Evolutionary conservation across 441 rosid species (phyloP), one percentile per base, ranked within the genome.

Genomic region (Adansonia rubrostipa): DNA sequence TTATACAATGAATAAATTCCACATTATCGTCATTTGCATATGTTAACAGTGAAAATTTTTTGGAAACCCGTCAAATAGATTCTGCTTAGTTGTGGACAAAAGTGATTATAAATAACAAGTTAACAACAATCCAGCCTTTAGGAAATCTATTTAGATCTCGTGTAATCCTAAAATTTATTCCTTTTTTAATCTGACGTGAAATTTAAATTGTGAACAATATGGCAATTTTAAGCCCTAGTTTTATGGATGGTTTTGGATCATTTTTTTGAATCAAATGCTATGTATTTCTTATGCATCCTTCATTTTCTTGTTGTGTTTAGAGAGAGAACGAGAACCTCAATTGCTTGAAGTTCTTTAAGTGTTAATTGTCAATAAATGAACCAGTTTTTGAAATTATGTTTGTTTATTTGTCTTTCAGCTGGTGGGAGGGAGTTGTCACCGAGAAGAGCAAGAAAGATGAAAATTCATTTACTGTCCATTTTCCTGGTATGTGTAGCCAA

Each of bases 371-470:
- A 53, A 53, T 61, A 42, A 71, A 53, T 53, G 48, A 71, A 53
- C 42, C 20, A 58, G 42, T 71, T 24, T 4, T 71, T 71, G 75
- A 71, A 51, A 70, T n/a, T 6, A 80, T 50, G 50, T 70, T 78
- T 2, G 14, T 74, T 79, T 73, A 24, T 82, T 84, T 77, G 62
- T 80, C 71, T 78, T 78, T 78, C 87, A 94, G 98, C 84, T 96
- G 97, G 98, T 83, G 92, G 92, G 98, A 96, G 86, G 99, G 98
- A 77, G 88, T 91, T 74, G 82, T 96, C 75, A 86, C 89, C 61
- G 97, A 91, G 82, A 93, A 89, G 89, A 87, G 80, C 91, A 89
- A 93, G 89, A 93, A 87, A 75, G 97, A 95, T 78, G 96, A 89
- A 78, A 86, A 89, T 58, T 79, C 87, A 45, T 77, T 87, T 42